These are phyloP conservation scores for Candida boleticola DNA, from an alignment of 805 yeast species.

Conservation along the genomic window DNA sequence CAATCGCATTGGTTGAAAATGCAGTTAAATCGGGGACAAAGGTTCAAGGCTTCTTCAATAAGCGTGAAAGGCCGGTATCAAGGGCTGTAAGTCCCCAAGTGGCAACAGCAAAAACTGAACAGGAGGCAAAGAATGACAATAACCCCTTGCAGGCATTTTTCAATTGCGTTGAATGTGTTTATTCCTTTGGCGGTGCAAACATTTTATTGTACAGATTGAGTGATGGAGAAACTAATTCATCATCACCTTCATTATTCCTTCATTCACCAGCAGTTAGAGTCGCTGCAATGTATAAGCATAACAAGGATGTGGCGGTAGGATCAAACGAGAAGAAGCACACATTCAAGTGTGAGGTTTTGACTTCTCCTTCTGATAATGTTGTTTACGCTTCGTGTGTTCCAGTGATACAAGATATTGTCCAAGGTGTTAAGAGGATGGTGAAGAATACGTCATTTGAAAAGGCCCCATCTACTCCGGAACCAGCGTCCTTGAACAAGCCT, in stretches of 20 bases:
- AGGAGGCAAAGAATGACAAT: constrained; percentile 6
- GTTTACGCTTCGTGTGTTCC: constrained; percentile 78
- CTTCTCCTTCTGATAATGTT: constrained; percentile 70
- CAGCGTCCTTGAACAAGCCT: neutral
- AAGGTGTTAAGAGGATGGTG: constrained; percentile 49
- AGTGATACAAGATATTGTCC: constrained; percentile 57
- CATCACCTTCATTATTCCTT: constrained; percentile 54
- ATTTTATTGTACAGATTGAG: constrained; percentile 48
- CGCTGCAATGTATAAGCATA: constrained; percentile 50
- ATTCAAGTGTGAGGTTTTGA: constrained; percentile 51
- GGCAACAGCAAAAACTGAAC: neutral
- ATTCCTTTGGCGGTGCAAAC: constrained; percentile 69
- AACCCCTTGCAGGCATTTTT: constrained; percentile 7
- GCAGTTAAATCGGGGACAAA: constrained; percentile 45
- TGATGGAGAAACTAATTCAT: constrained; percentile 31
- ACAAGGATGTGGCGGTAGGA: constrained; percentile 18
- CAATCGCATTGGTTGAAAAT: constrained; percentile 54
- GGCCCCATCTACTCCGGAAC: constrained; percentile 2
- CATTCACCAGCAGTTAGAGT: constrained; percentile 75
- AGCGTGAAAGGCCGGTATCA: constrained; percentile 13
- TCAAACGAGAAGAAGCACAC: constrained; percentile 36
- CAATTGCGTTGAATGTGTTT: constrained; percentile 46
- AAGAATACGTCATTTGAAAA: constrained; percentile 13
- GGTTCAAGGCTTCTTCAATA: constrained; percentile 35
- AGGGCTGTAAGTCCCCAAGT: constrained; percentile 7